These are phyloP conservation scores for Aspergillus ochraceus DNA, from an alignment of 2,329 filamentous ascomycete genomes.

Conservation along the genomic window DNA sequence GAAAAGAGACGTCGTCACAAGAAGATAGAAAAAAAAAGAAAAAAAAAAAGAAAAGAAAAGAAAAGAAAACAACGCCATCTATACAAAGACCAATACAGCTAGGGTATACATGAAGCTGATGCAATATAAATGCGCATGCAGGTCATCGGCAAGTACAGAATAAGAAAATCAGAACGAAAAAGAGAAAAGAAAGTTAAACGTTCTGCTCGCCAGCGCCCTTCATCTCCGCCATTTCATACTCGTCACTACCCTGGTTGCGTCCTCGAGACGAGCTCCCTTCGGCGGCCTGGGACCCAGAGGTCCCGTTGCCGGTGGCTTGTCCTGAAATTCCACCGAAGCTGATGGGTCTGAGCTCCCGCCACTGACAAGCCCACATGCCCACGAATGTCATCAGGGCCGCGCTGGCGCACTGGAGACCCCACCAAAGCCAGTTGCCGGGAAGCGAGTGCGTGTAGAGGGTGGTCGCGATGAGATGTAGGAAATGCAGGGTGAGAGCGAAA, in stretches of 20 bases:
- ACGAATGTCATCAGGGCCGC: conserved; percentile 65
- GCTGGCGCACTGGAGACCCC: conserved; percentile 66
- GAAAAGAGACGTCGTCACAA: background rate
- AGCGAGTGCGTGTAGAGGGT: conserved; percentile 75
- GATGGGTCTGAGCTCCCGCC: conserved; percentile 85
- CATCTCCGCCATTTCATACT: conserved; percentile 39
- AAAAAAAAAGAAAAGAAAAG: background rate
- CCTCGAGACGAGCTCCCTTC: conserved; percentile 27
- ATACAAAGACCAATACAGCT: background rate
- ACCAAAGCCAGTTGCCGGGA: conserved; percentile 83
- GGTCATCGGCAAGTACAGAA: background rate
- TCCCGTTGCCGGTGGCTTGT: conserved; percentile 16
- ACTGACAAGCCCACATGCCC: conserved; percentile 88
- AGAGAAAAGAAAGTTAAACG: conserved; percentile 25
- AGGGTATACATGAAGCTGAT: background rate
- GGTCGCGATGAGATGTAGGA: conserved; percentile 75
- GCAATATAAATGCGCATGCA: background rate
- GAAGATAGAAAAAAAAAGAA: background rate
- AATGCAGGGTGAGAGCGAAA: conserved; percentile 86
- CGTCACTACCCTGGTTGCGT: conserved; percentile 25
- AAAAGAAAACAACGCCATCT: background rate
- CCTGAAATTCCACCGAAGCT: conserved; percentile 66
- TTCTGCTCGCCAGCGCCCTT: conserved; percentile 30
- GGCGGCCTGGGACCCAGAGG: conserved; percentile 7
- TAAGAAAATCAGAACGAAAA: conserved; percentile 3